Conservation (phyloP, 441 rosid genomes). For the Manihot esculenta region DNA sequence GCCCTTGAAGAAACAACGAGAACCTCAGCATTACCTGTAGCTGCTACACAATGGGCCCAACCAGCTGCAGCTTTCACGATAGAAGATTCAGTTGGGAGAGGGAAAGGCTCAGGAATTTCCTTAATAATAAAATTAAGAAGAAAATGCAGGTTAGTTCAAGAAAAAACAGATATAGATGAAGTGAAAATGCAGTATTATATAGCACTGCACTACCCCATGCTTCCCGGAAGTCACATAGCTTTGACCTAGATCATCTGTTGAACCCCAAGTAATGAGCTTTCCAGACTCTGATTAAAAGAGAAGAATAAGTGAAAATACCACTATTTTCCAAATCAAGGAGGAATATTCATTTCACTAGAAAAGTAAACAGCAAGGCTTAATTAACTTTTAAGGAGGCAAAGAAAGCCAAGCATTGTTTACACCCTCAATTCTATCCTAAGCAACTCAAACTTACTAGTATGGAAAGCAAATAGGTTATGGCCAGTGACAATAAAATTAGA, state of each 20-base stretch:
- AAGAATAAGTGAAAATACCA: conserved; percentile 15
- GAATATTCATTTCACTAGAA: not conserved
- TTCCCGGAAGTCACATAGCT: conserved; percentile 96
- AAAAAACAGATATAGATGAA: conserved; percentile 13
- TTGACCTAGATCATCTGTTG: conserved; percentile 96
- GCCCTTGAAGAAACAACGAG: not conserved
- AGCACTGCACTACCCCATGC: conserved; percentile 71
- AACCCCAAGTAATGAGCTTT: conserved; percentile 98
- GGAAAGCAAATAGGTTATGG: conserved; percentile 4
- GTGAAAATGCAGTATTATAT: conserved; percentile 20
- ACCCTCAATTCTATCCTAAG: not conserved
- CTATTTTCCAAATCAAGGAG: not conserved
- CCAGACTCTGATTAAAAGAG: conserved; percentile 62
- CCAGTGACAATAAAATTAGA: not conserved
- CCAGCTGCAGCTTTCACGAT: conserved; percentile 87
- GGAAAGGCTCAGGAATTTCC: conserved; percentile 96
- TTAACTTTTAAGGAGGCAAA: not conserved
- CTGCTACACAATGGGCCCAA: conserved; percentile 97
- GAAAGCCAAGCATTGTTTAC: not conserved
- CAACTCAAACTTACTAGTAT: no score
- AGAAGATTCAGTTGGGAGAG: conserved; percentile 72
- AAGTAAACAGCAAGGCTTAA: no score
- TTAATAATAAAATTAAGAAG: conserved; percentile 26
- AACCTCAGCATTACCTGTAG: conserved; percentile 54
- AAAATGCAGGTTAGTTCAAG: conserved; percentile 16